phyloP scores from a whole-genome alignment of 768 basidiomycete species.

The Brasilioporus rufonigricans region DNA sequence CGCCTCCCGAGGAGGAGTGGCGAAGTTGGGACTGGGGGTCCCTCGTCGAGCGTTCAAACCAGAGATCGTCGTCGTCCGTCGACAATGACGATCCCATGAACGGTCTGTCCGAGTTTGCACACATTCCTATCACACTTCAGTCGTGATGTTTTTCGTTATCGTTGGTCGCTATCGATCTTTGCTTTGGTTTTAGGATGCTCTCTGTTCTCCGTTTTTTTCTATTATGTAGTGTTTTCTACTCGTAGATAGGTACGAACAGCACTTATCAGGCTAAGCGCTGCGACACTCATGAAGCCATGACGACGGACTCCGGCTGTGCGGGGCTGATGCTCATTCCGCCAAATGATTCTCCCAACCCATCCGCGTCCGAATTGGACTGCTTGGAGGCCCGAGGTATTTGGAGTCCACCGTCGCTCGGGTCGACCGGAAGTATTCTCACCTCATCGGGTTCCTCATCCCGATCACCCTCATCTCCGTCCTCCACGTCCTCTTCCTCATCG shows the following conservation, averaged over 20 bases:
- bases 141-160: constrained; percentile 12
- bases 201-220: neutral
- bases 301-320: constrained; percentile 25
- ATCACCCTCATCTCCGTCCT: constrained; percentile 32
- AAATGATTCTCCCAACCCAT: constrained; percentile 62
- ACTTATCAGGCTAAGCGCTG: neutral
- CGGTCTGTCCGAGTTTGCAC: constrained; percentile 18
- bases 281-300: constrained; percentile 12
- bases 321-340: constrained; percentile 88
- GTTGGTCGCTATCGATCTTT: neutral
- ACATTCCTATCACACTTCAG: constrained; percentile 13
- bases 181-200: neutral
- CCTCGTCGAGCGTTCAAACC: neutral
- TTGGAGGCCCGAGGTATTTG: constrained; percentile 20
- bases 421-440: constrained; percentile 1
- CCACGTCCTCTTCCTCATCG: constrained; percentile 57
- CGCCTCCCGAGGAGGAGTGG: constrained; percentile 22
- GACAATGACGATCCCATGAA: neutral
- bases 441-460: constrained; percentile 4
- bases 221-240: neutral
- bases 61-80: neutral
- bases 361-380: constrained; percentile 37
- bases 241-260: neutral
- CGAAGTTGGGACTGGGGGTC: constrained; percentile 25
- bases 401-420: constrained; percentile 14